These are phyloP conservation scores for Aureobasidium sp. DNA, from an alignment of 2,329 filamentous ascomycete genomes.

Conservation along the genomic window DNA sequence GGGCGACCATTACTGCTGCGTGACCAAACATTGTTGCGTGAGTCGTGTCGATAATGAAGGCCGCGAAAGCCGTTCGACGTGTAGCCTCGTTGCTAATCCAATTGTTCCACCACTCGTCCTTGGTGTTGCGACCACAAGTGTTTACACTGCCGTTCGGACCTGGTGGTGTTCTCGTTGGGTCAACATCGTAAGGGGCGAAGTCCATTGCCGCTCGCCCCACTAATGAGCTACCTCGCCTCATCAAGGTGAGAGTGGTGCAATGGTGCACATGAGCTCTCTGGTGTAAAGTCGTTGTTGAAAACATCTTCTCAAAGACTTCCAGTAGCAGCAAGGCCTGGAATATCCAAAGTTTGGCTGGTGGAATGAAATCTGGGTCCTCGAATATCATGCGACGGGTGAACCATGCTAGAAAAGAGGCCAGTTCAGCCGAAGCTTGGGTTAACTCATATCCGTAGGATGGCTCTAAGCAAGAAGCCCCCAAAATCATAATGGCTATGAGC, in stretches of 20 bases:
- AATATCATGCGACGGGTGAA: conserved; percentile 95
- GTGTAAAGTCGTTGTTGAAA: conserved; percentile 81
- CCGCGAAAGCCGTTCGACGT: conserved; percentile 79
- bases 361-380: conserved; percentile 79
- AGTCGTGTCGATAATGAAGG: conserved; percentile 90
- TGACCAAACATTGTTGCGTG: conserved; percentile 98
- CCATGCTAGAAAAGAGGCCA: conserved; percentile 86
- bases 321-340: conserved; percentile 86
- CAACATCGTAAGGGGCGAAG: conserved; percentile 67
- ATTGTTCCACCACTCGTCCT: conserved; percentile 88
- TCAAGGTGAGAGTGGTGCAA: conserved; percentile 86
- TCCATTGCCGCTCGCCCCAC: conserved; percentile 80
- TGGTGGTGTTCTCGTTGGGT: conserved; percentile 34
- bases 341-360: conserved; percentile 90
- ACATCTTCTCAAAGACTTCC: conserved; percentile 97
- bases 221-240: conserved; percentile 85
- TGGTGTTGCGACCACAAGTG: conserved; percentile 47
- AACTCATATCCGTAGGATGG: conserved; percentile 67
- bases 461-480: conserved; percentile 84
- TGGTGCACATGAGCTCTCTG: conserved; percentile 96
- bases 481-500: conserved; percentile 80
- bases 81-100: conserved; percentile 96
- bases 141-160: conserved; percentile 42
- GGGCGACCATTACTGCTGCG: conserved; percentile 91
- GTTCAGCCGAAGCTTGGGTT: conserved; percentile 66